Conservation (phyloP, 2,329 filamentous ascomycete genomes). For the Drechslerella stenobrocha region DNA sequence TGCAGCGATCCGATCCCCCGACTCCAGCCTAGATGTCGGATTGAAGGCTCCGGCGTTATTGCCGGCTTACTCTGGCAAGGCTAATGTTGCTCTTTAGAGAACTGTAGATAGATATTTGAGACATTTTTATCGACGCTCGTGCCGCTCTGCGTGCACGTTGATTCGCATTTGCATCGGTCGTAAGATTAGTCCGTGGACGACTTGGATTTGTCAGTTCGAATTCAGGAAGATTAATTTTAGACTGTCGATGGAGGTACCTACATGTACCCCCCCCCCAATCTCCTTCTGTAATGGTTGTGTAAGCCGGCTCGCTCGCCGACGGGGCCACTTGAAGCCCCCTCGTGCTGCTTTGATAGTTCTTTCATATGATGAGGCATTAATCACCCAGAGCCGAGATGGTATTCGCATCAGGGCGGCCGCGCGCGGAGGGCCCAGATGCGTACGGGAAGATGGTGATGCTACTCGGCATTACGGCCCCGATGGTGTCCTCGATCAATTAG, state of each 20-base stretch:
- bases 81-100: background rate
- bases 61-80: background rate
- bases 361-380: conserved; percentile 47
- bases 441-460: too few relatives aligned
- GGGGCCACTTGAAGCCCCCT: conserved; percentile 11
- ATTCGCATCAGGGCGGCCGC: background rate
- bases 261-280: conserved; percentile 15
- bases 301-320: background rate
- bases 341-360: conserved; percentile 9
- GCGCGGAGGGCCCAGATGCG: background rate
- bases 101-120: conserved; percentile 19
- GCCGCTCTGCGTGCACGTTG: conserved; percentile 18
- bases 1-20: too few relatives aligned
- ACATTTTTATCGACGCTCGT: conserved; percentile 25
- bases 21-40: too few relatives aligned
- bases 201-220: too few relatives aligned
- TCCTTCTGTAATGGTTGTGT: too few relatives aligned
- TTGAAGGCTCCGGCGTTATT: background rate
- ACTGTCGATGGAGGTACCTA: conserved; percentile 16
- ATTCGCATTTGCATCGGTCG: conserved; percentile 1
- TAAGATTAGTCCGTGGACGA: background rate
- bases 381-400: background rate
- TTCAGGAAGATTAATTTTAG: conserved; percentile 5
- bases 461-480: background rate
- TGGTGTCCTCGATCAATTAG: conserved; percentile 1